phyloP scores from a whole-genome alignment of 78 protist species.

The Polysphondylium violaceum region DNA sequence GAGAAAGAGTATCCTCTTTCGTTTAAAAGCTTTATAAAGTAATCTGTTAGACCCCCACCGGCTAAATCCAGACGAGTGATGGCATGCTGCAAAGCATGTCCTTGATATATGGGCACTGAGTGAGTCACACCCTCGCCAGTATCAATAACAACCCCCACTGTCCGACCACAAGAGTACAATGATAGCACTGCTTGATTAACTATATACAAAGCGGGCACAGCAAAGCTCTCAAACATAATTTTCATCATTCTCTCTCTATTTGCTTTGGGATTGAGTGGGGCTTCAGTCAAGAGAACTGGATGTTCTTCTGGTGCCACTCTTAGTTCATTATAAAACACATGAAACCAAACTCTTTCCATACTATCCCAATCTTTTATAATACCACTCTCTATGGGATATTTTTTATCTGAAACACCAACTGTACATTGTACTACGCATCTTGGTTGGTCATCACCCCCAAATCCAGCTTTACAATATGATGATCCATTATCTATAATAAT shows the following conservation, averaged over 20 bases:
- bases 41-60: slow-evolving; percentile 91
- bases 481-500: slow-evolving; percentile 9
- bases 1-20: slow-evolving; percentile 84
- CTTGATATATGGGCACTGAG: slow-evolving; percentile 94
- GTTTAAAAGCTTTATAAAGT: slow-evolving; percentile 84
- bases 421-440: slow-evolving; percentile 27
- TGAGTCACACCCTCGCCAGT: slow-evolving; percentile 91
- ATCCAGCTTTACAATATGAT: neutral
- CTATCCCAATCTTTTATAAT: slow-evolving; percentile 47
- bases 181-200: slow-evolving; percentile 82
- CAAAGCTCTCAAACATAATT: slow-evolving; percentile 97
- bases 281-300: slow-evolving; percentile 94
- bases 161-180: slow-evolving; percentile 92
- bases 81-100: slow-evolving; percentile 86
- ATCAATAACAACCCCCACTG: slow-evolving; percentile 93
- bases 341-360: slow-evolving; percentile 60
- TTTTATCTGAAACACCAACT: slow-evolving; percentile 54
- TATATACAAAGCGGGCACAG: slow-evolving; percentile 91
- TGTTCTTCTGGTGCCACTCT: slow-evolving; percentile 91
- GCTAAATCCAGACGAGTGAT: slow-evolving; percentile 57
- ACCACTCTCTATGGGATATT: slow-evolving; percentile 80
- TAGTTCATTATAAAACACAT: slow-evolving; percentile 46
- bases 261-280: slow-evolving; percentile 85
- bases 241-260: slow-evolving; percentile 93
- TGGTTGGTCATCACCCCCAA: slow-evolving; percentile 37